Evolutionary conservation across 106 monocot species (phyloP), one percentile per base, ranked within the genome.

Genomic region (Acorus calamus): DNA sequence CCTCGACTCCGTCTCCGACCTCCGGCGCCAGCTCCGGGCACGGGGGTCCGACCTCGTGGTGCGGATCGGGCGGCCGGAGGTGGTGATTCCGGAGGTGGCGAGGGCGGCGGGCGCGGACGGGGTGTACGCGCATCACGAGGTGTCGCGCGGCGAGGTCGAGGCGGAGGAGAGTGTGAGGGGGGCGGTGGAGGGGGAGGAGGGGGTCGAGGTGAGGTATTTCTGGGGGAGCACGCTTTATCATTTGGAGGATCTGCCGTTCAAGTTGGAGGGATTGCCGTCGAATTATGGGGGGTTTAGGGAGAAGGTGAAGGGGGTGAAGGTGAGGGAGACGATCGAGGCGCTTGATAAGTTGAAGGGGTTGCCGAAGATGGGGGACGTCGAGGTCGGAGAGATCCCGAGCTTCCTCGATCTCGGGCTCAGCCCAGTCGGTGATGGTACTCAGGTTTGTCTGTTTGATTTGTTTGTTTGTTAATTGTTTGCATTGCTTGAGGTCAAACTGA

Each of bases 141-240:
- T 92, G 53, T 83, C 87, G 12, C 66, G 67, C 0, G 91, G 81
- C 43, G 96, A 98, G 82, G 83, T 77, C 52, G 53, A 51, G 70
- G 63, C 76, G 2, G 96, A 98, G 82, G 91, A 91, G 82, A 77
- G 67, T 66, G 80, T 98, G 52, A 72, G 61, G 61, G 78, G 80
- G 74, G 88, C 83, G 5, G 80, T 98, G 82, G 88, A 98, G 70
- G 28, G 28, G 28, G 78, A 76, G 62, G 91, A 98, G 43, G 96
- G 96, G 8, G 74, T 98, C n/a, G 91, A 98, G 67, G 78, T 98
- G 51, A 91, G 85, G 83, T 88, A 82, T 63, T 98, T 98, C 74
- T 98, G 96, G 96, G 96, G 96, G 49, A 98, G 87, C 57, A 98
- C 96, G 5, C 74, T 98, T 60, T 88, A 98, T 67, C 96, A 98